phyloP scores from a whole-genome alignment of 2,329 filamentous ascomycete genomes.

The Acrodontium crateriforme region DNA sequence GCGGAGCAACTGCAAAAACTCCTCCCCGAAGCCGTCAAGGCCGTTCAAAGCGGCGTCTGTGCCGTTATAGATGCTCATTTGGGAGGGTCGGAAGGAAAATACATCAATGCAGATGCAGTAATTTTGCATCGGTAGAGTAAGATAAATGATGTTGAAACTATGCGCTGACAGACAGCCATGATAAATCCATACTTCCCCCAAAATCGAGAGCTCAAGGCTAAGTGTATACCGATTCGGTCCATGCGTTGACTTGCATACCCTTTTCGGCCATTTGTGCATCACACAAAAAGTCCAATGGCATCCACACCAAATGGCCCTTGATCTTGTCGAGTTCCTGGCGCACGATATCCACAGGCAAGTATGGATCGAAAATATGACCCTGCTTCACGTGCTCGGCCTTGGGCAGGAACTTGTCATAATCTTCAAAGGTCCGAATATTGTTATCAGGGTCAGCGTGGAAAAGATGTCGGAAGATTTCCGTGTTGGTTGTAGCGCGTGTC shows the following conservation, averaged over 20 bases:
- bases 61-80: conserved; percentile 51
- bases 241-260: conserved; percentile 71
- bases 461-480: conserved; percentile 59
- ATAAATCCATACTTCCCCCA: no score
- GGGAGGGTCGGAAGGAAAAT: conserved; percentile 43
- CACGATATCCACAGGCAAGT: conserved; percentile 58
- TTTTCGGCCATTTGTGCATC: conserved; percentile 82
- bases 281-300: conserved; percentile 77
- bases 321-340: conserved; percentile 63
- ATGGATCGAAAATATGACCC: conserved; percentile 76
- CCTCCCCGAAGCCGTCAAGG: conserved; percentile 44
- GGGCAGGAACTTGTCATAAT: conserved; percentile 70
- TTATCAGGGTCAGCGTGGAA: conserved; percentile 87
- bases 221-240: conserved; percentile 78
- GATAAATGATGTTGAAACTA: no score
- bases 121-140: no score
- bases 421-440: conserved; percentile 73
- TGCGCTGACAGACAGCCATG: no score
- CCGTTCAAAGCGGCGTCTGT: conserved; percentile 40
- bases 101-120: no score
- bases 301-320: conserved; percentile 78
- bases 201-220: no score
- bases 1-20: conserved; percentile 40
- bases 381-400: conserved; percentile 47
- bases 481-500: conserved; percentile 54